A percentile compares a stretch with the other conserved stretches of the same genome.
Conservation (phyloP, 2,329 filamentous ascomycete genomes). For the Aspergillus neoniger region DNA sequence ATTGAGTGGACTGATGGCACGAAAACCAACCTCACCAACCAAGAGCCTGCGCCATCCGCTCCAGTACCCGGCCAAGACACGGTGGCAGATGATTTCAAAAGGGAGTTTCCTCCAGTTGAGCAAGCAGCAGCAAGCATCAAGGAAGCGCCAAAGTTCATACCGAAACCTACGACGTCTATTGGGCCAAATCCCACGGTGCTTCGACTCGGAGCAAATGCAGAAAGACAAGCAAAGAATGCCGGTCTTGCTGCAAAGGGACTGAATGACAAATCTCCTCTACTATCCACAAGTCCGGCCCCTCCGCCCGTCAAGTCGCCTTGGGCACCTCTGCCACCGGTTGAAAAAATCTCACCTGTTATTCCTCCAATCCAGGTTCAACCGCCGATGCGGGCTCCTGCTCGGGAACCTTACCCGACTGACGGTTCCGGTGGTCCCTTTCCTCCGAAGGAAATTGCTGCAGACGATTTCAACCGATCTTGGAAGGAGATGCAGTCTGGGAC, state of each 20-base stretch:
- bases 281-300: constrained; percentile 50
- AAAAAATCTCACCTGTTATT: constrained; percentile 73
- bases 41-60: constrained; percentile 27
- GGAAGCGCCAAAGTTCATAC: constrained; percentile 31
- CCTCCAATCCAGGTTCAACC: constrained; percentile 46
- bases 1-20: constrained; percentile 71
- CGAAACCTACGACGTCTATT: constrained; percentile 47
- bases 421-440: constrained; percentile 53
- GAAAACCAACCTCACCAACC: constrained; percentile 61
- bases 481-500: constrained; percentile 67
- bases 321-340: constrained; percentile 82
- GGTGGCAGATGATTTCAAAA: constrained; percentile 24
- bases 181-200: constrained; percentile 54
- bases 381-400: constrained; percentile 53
- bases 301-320: constrained; percentile 85
- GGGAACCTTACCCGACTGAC: constrained; percentile 61
- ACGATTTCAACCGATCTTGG: constrained; percentile 89
- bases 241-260: constrained; percentile 52
- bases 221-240: constrained; percentile 48
- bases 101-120: constrained; percentile 24
- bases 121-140: constrained; percentile 25
- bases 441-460: constrained; percentile 84
- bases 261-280: constrained; percentile 55
- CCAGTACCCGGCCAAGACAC: constrained; percentile 25
- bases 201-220: constrained; percentile 49